Percentiles rank a stretch among this genome's conserved stretches.
Evolutionary conservation across 768 basidiomycete species (phyloP).

Genomic region (Mycena galericulata): DNA sequence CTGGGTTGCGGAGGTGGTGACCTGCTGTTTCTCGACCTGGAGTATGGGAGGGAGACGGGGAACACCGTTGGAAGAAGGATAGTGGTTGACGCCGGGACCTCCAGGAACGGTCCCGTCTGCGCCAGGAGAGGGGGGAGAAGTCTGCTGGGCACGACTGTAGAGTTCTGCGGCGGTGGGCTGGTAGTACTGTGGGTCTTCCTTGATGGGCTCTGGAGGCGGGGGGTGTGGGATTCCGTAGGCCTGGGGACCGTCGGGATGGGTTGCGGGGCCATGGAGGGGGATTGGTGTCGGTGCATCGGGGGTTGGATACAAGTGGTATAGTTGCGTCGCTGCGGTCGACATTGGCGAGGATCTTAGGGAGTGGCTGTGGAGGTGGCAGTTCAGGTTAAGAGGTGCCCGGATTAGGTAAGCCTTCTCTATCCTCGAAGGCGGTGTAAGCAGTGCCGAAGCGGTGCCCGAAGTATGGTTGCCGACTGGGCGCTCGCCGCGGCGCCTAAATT

Average conservation of each 20-base stretch:
- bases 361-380: constrained; percentile 13
- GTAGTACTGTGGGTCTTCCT: constrained; percentile 51
- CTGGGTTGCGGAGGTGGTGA: constrained; percentile 95
- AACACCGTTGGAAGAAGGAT: constrained; percentile 63
- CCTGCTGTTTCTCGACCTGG: constrained; percentile 94
- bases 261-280: constrained; percentile 55
- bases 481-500: not conserved
- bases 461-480: not conserved
- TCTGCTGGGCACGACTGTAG: constrained; percentile 59
- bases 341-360: constrained; percentile 35
- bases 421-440: constrained; percentile 22
- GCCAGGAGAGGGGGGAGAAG: constrained; percentile 48
- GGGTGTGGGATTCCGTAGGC: constrained; percentile 54
- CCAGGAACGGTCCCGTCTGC: constrained; percentile 46
- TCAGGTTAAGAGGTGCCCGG: too few species aligned
- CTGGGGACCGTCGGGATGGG: constrained; percentile 56
- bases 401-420: too few species aligned
- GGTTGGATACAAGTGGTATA: constrained; percentile 20
- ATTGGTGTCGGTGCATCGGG: constrained; percentile 51
- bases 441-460: not conserved
- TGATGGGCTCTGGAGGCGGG: constrained; percentile 45
- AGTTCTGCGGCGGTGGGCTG: constrained; percentile 66
- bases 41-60: constrained; percentile 83
- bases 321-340: constrained; percentile 47
- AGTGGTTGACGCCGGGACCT: constrained; percentile 67